Evolutionary conservation across 768 basidiomycete species (phyloP).

Genomic region (Pleurotus pulmonarius): DNA sequence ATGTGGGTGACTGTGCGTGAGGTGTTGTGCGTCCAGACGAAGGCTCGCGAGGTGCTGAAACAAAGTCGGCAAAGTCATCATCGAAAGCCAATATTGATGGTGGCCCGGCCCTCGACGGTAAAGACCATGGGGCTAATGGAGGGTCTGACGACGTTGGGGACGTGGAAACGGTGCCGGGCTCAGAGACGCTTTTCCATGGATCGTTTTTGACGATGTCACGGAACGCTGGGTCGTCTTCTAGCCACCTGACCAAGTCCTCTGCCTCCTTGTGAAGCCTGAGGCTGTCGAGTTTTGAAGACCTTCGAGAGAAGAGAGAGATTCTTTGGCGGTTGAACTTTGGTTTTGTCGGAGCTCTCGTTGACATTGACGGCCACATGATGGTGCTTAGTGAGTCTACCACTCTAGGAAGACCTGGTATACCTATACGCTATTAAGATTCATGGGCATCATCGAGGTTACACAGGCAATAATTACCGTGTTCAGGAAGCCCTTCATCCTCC

Average conservation of each 20-base stretch:
- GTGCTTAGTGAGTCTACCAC: conserved; percentile 79
- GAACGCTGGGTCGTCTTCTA: conserved; percentile 45
- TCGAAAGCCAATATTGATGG: conserved; percentile 47
- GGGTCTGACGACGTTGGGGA: conserved; percentile 22
- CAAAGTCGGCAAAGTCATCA: conserved; percentile 77
- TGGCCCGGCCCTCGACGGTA: not conserved
- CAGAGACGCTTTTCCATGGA: conserved; percentile 37
- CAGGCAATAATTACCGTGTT: conserved; percentile 19
- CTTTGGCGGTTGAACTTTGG: conserved; percentile 21
- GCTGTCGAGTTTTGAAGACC: conserved; percentile 11
- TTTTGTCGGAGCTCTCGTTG: conserved; percentile 28
- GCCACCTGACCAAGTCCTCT: conserved; percentile 59
- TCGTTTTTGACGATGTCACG: conserved; percentile 21
- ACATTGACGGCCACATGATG: conserved; percentile 86
- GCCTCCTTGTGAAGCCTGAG: conserved; percentile 46
- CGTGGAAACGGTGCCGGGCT: conserved; percentile 21
- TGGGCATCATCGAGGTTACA: too few species aligned
- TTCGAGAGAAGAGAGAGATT: conserved; percentile 23
- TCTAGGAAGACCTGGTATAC: conserved; percentile 54
- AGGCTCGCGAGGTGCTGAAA: conserved; percentile 47
- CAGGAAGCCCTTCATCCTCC: conserved; percentile 14
- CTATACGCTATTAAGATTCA: conserved; percentile 20
- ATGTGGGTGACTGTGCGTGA: conserved; percentile 20
- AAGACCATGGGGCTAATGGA: conserved; percentile 8
- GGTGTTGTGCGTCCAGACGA: conserved; percentile 3